A percentile compares a stretch with the other conserved stretches of the same genome.
Conservation (phyloP, 345 rosid genomes). For the Melastoma malabathricum region DNA sequence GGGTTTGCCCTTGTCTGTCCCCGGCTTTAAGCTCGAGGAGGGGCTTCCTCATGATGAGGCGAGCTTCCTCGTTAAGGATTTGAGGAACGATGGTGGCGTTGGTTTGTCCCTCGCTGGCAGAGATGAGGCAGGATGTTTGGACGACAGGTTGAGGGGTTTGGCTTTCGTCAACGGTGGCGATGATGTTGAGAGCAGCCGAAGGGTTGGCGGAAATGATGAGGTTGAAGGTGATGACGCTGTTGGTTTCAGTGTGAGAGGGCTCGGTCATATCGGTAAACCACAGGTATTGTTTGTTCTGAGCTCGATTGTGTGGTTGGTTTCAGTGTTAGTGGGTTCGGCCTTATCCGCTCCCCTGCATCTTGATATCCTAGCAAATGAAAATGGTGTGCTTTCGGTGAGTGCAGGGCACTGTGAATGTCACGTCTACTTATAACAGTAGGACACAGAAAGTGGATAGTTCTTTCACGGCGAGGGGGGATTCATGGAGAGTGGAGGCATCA, state of each 20-base stretch:
- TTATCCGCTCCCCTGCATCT: too few relatives aligned
- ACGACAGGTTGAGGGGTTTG: conserved; percentile 32
- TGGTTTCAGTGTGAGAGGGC: conserved; percentile 30
- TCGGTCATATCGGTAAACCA: conserved; percentile 42
- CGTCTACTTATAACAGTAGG: conserved; percentile 72
- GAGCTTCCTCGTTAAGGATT: conserved; percentile 18
- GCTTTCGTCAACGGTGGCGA: conserved; percentile 26
- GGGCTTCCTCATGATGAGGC: conserved; percentile 25
- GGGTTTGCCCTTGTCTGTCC: conserved; percentile 41
- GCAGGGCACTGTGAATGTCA: conserved; percentile 64
- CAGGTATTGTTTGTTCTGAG: conserved; percentile 46
- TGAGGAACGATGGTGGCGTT: conserved; percentile 8
- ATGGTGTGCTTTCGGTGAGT: neutral
- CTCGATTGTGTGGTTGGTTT: too few relatives aligned
- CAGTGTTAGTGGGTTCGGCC: neutral
- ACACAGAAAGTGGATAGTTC: conserved; percentile 60
- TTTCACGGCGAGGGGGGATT: conserved; percentile 86
- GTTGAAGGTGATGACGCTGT: conserved; percentile 24
- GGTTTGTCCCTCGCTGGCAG: conserved; percentile 12
- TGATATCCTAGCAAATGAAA: neutral
- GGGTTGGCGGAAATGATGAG: neutral
- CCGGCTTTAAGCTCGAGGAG: conserved; percentile 14
- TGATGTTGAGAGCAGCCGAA: conserved; percentile 8
- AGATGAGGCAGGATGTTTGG: conserved; percentile 25
- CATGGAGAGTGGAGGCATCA: conserved; percentile 90